Percentiles rank a stretch among this genome's conserved stretches.
These are phyloP conservation scores for Posidonia oceanica DNA, from an alignment of 116 monocot species.

Conservation along the genomic window DNA sequence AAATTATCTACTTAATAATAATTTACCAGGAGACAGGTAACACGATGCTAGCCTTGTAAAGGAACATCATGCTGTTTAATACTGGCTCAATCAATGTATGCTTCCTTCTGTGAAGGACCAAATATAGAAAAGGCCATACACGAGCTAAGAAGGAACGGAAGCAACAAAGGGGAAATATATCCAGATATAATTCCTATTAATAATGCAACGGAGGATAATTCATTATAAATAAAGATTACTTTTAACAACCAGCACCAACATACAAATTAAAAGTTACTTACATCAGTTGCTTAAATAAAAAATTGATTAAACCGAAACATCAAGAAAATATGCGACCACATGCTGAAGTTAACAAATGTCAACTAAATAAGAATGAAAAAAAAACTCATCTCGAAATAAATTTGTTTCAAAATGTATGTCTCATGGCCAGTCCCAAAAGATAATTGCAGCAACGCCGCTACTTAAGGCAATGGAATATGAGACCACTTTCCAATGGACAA, in stretches of 20 bases:
- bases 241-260: not conserved
- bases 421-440: constrained; percentile 17
- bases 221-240: not conserved
- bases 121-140: not conserved
- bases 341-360: too few relatives aligned
- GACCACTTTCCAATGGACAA: not conserved
- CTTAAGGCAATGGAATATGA: constrained; percentile 17
- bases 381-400: too few relatives aligned
- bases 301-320: too few relatives aligned
- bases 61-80: constrained; percentile 1
- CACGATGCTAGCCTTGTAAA: not conserved
- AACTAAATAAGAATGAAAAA: too few relatives aligned
- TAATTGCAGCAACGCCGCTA: constrained; percentile 15
- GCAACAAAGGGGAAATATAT: too few relatives aligned
- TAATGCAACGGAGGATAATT: not conserved
- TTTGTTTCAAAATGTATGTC: constrained; percentile 6
- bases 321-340: too few relatives aligned
- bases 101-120: not conserved
- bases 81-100: constrained; percentile 1
- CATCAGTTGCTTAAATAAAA: too few relatives aligned
- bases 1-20: not conserved
- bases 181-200: not conserved
- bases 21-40: constrained; percentile 4
- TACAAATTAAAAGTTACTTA: not conserved
- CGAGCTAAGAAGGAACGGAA: too few relatives aligned